These are phyloP conservation scores for Lasiodiplodia gonubiensis DNA, from an alignment of 2,329 filamentous ascomycete species.

Conservation along the genomic window DNA sequence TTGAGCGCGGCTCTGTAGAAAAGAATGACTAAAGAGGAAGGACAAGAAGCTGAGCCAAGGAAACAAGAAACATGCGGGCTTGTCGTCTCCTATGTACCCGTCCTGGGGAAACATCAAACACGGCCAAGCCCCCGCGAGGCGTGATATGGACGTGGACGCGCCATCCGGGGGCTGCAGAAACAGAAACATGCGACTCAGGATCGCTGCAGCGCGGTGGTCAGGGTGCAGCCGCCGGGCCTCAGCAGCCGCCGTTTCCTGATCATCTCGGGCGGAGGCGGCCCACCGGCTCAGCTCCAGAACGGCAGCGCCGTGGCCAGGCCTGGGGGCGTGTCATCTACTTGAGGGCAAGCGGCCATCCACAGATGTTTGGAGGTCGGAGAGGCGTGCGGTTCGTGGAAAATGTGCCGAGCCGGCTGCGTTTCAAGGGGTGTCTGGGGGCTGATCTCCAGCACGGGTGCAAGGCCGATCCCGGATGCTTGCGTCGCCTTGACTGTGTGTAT, in stretches of 20 bases:
- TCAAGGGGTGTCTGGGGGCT: slow-evolving; percentile 16
- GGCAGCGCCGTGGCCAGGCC: background rate
- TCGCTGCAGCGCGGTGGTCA: no score
- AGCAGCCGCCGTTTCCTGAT: slow-evolving; percentile 13
- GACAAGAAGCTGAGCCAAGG: slow-evolving; percentile 4
- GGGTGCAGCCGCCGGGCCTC: slow-evolving; percentile 5
- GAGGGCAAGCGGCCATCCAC: slow-evolving; percentile 14
- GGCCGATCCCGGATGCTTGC: slow-evolving; percentile 26
- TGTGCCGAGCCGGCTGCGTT: slow-evolving; percentile 10
- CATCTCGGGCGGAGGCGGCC: slow-evolving; percentile 3
- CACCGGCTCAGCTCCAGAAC: background rate
- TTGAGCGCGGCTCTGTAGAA: slow-evolving; percentile 26
- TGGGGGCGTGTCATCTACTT: slow-evolving; percentile 12
- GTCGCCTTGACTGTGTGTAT: background rate
- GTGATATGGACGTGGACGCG: slow-evolving; percentile 16
- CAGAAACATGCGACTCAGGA: slow-evolving; percentile 16
- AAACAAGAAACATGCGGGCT: slow-evolving; percentile 24
- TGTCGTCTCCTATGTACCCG: slow-evolving; percentile 9
- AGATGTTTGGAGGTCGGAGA: slow-evolving; percentile 8
- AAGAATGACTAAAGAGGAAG: slow-evolving; percentile 19
- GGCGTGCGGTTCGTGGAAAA: slow-evolving; percentile 9
- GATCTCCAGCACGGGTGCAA: slow-evolving; percentile 12
- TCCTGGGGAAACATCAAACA: slow-evolving; percentile 24
- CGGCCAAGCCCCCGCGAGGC: background rate
- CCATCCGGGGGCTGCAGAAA: slow-evolving; percentile 6